Evolutionary conservation across 306 rosid genomes (phyloP), one percentile per base, ranked within the genome.

Genomic region (Cucurbita argyrosperma): DNA sequence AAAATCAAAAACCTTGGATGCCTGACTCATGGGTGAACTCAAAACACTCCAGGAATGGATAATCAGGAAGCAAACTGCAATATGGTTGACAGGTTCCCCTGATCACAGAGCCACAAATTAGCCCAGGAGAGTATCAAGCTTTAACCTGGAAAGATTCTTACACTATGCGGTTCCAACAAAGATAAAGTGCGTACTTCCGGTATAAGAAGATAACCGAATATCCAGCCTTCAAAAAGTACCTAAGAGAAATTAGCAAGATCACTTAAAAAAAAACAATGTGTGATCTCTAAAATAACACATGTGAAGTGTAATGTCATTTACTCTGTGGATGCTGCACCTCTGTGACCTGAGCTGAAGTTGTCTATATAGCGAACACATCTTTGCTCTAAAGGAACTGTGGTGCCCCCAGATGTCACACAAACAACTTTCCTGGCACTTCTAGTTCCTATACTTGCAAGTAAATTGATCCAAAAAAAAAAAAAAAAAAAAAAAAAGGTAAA

Each of bases 311-410:
- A 35, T 67, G 75, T 55, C 37, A 76, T 84, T 51, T 88, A 94
- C 99, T 94, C 97, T 1, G 97, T 91, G 77, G 99, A 94, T 37
- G 99, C 83, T 55, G 99, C 97, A 56, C 99, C 99, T 84, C 97
- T 87, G 75, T 89, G 91, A 77, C 97, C 99, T 7, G 99, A 94
- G 87, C 99, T 94, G 84, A 94, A 94, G 77, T 94, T 94, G 79
- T 94, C 99, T 45, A 94, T 86, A 80, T 85, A 88, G 58, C 97
- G 94, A 68, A 93, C 98, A 62, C 97, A 90, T 3, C 84, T 86
- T 83, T 84, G 96, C 84, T 93, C 98, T 77, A 93, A 80, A 47
- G 99, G 99, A 71, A 95, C 96, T 0, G 99, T 94, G 71, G 99
- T 94, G 19, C 99, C 99, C 59, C 99, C 97, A 3, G 99, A 91